Conservation (phyloP, 2,329 filamentous ascomycete species). For the Daldinia sp. region DNA sequence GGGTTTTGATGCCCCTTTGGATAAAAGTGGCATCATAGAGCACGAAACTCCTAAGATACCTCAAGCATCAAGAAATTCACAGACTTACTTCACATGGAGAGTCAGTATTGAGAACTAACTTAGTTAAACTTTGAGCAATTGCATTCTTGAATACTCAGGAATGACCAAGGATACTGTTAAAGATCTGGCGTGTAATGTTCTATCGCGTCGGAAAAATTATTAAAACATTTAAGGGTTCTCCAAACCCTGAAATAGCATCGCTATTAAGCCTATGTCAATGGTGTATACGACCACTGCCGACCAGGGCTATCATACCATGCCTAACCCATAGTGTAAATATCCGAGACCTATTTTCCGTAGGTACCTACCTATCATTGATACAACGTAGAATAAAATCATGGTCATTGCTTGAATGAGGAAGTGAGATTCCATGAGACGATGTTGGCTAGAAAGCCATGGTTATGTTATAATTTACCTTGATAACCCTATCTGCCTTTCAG, state of each 20-base stretch:
- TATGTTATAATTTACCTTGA: too few relatives aligned
- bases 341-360: neutral
- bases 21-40: neutral
- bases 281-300: neutral
- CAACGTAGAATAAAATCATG: neutral
- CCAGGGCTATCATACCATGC: neutral
- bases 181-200: too few relatives aligned
- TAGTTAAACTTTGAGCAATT: too few relatives aligned
- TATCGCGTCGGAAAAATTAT: constrained; percentile 16
- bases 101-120: too few relatives aligned
- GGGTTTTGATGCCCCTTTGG: constrained; percentile 25
- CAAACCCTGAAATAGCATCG: constrained; percentile 7
- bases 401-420: neutral
- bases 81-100: too few relatives aligned
- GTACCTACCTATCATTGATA: neutral
- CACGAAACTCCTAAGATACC: neutral
- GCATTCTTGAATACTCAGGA: too few relatives aligned
- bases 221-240: constrained; percentile 13
- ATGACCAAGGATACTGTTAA: too few relatives aligned
- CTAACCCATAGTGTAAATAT: neutral
- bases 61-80: too few relatives aligned
- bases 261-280: constrained; percentile 15
- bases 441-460: neutral
- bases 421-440: neutral
- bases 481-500: neutral